Evolutionary conservation across 805 yeast genomes (phyloP).

Genomic region (Candida andamanensis): DNA sequence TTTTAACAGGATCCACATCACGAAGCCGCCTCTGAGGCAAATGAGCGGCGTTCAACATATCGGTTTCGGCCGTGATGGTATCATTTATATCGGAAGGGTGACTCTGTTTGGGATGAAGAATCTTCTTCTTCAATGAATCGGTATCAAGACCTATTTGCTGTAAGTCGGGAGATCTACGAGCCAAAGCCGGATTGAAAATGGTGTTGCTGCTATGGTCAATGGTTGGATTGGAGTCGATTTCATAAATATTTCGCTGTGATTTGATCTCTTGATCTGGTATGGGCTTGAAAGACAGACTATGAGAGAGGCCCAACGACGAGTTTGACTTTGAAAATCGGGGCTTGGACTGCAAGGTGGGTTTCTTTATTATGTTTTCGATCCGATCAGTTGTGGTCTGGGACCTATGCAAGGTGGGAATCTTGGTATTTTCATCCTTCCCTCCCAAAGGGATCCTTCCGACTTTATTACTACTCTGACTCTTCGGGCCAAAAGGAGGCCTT

Average conservation of each 20-base stretch:
- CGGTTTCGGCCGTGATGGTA: constrained; percentile 7
- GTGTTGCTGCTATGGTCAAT: constrained; percentile 2
- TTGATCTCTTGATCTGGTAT: not conserved
- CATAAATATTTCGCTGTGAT: not conserved
- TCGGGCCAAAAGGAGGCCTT: not conserved
- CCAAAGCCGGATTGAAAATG: constrained; percentile 14
- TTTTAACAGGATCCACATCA: constrained; percentile 12
- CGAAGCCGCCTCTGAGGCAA: constrained; percentile 1
- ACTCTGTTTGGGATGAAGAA: constrained; percentile 3
- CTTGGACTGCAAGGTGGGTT: constrained; percentile 4
- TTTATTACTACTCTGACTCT: not conserved
- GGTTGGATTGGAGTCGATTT: constrained; percentile 2
- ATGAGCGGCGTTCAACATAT: constrained; percentile 2
- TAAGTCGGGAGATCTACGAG: constrained; percentile 17
- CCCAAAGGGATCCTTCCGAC: constrained; percentile 34
- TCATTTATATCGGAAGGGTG: not conserved
- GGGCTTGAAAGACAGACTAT: constrained; percentile 4
- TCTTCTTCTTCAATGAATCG: constrained; percentile 20
- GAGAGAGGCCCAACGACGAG: constrained; percentile 33
- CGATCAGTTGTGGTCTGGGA: constrained; percentile 21
- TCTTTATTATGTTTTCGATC: constrained; percentile 1
- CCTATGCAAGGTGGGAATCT: constrained; percentile 23
- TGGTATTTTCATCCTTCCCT: constrained; percentile 33
- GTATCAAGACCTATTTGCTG: constrained; percentile 17
- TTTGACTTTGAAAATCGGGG: constrained; percentile 31